phyloP scores from a whole-genome alignment of 352 stramenopile species.

The Pythium folliculosum region DNA sequence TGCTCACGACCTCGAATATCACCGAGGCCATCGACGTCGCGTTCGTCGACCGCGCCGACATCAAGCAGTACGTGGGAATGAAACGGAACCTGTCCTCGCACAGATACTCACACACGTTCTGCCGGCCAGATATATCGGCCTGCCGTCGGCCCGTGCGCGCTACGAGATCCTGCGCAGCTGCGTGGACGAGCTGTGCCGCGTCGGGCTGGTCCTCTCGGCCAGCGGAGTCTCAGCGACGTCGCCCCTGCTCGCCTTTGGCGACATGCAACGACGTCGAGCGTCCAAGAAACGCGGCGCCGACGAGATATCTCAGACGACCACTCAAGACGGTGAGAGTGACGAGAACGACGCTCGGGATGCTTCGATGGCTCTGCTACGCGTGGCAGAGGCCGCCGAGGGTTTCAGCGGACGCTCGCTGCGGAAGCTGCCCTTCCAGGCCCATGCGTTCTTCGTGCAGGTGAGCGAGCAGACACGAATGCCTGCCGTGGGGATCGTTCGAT shows the following conservation, averaged over 20 bases:
- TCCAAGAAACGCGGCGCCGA: constrained; percentile 47
- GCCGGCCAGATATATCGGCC: constrained; percentile 56
- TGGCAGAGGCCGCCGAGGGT: constrained; percentile 52
- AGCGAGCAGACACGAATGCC: not conserved
- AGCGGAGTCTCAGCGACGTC: not conserved
- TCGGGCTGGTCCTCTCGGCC: constrained; percentile 51
- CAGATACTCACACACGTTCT: not conserved
- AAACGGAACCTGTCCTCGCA: not conserved
- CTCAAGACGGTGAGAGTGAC: not conserved
- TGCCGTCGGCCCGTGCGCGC: constrained; percentile 57
- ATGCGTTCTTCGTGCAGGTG: constrained; percentile 73
- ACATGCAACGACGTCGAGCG: constrained; percentile 26
- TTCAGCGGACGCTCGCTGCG: constrained; percentile 78
- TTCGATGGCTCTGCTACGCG: constrained; percentile 39
- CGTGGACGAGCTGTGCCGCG: constrained; percentile 78
- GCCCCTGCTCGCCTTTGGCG: constrained; percentile 30
- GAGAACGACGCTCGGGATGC: constrained; percentile 28
- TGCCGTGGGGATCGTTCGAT: not conserved
- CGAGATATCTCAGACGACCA: constrained; percentile 30
- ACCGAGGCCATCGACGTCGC: constrained; percentile 90
- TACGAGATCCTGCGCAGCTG: constrained; percentile 87
- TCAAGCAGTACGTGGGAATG: constrained; percentile 79
- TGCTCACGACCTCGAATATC: constrained; percentile 94
- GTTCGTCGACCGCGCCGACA: constrained; percentile 93
- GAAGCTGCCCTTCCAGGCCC: constrained; percentile 86